Evolutionary conservation across 352 stramenopile genomes (phyloP).

Genomic region (Phytophthora boehmeriae): DNA sequence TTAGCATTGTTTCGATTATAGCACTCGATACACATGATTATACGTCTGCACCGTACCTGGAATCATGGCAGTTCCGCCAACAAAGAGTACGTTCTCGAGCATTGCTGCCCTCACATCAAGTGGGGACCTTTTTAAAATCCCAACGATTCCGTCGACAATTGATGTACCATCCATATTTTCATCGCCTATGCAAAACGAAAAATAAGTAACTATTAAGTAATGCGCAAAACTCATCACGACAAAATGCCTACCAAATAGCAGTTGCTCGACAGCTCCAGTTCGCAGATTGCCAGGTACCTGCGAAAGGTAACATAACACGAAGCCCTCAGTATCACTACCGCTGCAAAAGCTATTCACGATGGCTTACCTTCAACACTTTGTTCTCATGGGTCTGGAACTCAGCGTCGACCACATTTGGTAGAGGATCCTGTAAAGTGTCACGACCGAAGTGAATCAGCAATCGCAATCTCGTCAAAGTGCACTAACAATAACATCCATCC

Average conservation of each 20-base stretch:
- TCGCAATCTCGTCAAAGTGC: neutral
- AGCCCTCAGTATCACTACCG: neutral
- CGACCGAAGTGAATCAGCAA: neutral
- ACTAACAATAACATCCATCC: neutral
- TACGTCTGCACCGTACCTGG: slow-evolving; percentile 40
- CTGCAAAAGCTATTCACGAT: neutral
- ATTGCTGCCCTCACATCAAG: slow-evolving; percentile 70
- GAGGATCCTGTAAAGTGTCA: slow-evolving; percentile 31
- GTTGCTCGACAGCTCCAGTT: slow-evolving; percentile 47
- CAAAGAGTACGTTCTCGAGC: slow-evolving; percentile 76
- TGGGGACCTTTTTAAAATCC: slow-evolving; percentile 59
- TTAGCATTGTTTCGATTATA: neutral
- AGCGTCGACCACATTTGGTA: slow-evolving; percentile 45
- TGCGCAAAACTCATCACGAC: neutral
- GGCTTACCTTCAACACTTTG: slow-evolving; percentile 41
- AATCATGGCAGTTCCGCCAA: slow-evolving; percentile 81
- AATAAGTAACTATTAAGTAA: neutral
- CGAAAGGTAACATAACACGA: neutral
- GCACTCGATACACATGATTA: neutral
- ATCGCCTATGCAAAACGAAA: slow-evolving; percentile 26
- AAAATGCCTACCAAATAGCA: slow-evolving; percentile 45
- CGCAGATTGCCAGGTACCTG: slow-evolving; percentile 51
- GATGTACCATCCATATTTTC: slow-evolving; percentile 44
- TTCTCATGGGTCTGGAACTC: slow-evolving; percentile 51
- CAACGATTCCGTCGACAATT: slow-evolving; percentile 59